These are phyloP conservation scores for Turnera subulata DNA, from an alignment of 345 rosid genomes.

Conservation along the genomic window DNA sequence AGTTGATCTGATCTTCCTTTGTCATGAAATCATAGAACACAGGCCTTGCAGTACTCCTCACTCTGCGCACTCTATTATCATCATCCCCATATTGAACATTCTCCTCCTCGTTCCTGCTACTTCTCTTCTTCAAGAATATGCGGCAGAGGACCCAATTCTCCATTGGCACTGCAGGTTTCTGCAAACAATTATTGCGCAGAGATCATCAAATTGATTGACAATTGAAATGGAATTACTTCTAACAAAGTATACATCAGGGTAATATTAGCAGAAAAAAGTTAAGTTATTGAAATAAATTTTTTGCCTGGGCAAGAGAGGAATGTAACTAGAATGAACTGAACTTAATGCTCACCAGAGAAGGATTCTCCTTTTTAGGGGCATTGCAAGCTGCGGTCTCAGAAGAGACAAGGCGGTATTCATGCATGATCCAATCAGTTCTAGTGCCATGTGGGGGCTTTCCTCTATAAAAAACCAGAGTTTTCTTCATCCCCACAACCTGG, in stretches of 20 bases:
- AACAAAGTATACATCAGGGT: background rate
- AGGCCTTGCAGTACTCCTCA: slow-evolving; percentile 36
- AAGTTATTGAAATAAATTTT: background rate
- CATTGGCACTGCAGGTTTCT: slow-evolving; percentile 40
- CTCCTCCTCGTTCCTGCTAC: slow-evolving; percentile 43
- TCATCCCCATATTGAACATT: slow-evolving; percentile 20
- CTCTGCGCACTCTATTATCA: slow-evolving; percentile 30
- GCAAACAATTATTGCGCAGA: slow-evolving; percentile 9
- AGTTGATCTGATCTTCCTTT: slow-evolving; percentile 42
- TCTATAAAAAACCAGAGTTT: slow-evolving; percentile 93
- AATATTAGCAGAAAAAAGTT: too few species aligned
- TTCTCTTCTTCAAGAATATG: slow-evolving; percentile 83
- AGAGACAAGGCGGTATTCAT: slow-evolving; percentile 69
- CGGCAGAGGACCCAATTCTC: slow-evolving; percentile 95
- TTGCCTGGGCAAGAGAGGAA: background rate
- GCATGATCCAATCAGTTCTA: slow-evolving; percentile 98
- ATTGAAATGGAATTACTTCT: background rate
- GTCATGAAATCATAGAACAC: slow-evolving; percentile 80
- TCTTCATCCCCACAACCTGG: slow-evolving; percentile 79
- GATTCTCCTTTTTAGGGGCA: slow-evolving; percentile 25
- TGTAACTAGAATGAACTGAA: background rate
- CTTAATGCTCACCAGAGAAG: slow-evolving; percentile 31
- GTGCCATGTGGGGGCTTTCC: slow-evolving; percentile 86
- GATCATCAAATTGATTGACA: slow-evolving; percentile 8
- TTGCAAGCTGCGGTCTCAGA: slow-evolving; percentile 16